A percentile compares a stretch with the other conserved stretches of the same genome.
phyloP scores from a whole-genome alignment of 176 grass and related monocot genomes.

The Tillandsia leiboldiana region DNA sequence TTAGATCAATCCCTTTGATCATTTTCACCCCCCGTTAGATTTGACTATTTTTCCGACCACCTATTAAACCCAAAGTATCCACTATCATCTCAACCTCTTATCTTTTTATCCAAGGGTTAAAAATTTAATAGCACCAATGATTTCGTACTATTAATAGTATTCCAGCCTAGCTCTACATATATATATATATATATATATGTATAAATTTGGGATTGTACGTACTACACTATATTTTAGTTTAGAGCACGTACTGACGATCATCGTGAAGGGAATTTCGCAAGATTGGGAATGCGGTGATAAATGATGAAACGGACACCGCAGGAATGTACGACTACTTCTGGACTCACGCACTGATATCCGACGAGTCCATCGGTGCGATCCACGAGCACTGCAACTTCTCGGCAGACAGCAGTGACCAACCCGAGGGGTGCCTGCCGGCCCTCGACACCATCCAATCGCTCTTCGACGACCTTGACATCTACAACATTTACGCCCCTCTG shows the following conservation, averaged over 20 bases:
- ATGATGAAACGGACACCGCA: slow-evolving; percentile 41
- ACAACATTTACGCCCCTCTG: slow-evolving; percentile 85
- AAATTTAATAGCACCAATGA: too few species aligned
- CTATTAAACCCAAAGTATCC: too few species aligned
- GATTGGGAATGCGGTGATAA: slow-evolving; percentile 92
- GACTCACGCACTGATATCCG: slow-evolving; percentile 88
- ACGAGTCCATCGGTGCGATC: slow-evolving; percentile 39
- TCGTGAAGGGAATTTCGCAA: not conserved
- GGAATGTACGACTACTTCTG: slow-evolving; percentile 83
- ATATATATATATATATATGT: not conserved
- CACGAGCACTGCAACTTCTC: slow-evolving; percentile 61
- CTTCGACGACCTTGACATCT: slow-evolving; percentile 46
- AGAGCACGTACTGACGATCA: too few species aligned
- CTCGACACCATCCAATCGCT: not conserved
- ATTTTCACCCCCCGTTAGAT: too few species aligned
- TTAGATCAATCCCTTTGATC: too few species aligned
- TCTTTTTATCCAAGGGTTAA: too few species aligned
- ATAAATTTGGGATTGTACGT: too few species aligned
- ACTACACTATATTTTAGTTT: too few species aligned
- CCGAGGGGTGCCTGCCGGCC: slow-evolving; percentile 20
- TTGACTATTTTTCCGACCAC: too few species aligned
- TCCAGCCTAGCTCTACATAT: too few species aligned
- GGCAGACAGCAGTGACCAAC: not conserved
- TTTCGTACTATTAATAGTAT: too few species aligned
- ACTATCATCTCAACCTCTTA: too few species aligned